A percentile compares a stretch with the other conserved stretches of the same genome.
Evolutionary conservation across 208 protist genomes (phyloP).

Genomic region (Crithidia fasciculata): DNA sequence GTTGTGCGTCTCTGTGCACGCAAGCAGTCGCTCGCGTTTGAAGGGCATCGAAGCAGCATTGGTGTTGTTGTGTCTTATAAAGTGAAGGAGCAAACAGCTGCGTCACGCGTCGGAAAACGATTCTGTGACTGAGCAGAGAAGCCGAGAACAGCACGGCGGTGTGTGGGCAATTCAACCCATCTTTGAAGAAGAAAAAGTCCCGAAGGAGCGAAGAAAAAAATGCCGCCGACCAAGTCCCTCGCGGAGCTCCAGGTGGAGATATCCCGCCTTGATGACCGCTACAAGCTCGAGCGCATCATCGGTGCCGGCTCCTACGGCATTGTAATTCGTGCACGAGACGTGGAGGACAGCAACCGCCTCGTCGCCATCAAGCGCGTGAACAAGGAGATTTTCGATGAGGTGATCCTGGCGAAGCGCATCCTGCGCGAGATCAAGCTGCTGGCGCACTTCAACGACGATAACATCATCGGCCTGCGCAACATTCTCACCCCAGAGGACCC

Average conservation of each 20-base stretch:
- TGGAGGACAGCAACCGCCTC: slow-evolving; percentile 61
- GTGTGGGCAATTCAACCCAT: too few relatives aligned
- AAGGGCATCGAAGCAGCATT: too few relatives aligned
- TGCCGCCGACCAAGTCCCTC: slow-evolving; percentile 50
- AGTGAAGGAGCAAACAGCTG: too few relatives aligned
- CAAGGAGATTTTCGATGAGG: slow-evolving; percentile 95
- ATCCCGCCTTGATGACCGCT: slow-evolving; percentile 78
- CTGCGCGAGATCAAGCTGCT: slow-evolving; percentile 96
- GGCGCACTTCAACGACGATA: slow-evolving; percentile 89
- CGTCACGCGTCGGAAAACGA: too few relatives aligned
- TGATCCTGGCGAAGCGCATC: slow-evolving; percentile 92
- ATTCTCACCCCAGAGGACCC: slow-evolving; percentile 78
- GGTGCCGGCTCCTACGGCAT: slow-evolving; percentile 92
- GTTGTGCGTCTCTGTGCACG: too few relatives aligned
- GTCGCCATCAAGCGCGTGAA: slow-evolving; percentile 96
- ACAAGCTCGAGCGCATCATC: slow-evolving; percentile 90
- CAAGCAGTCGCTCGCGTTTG: too few relatives aligned
- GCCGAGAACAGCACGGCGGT: too few relatives aligned
- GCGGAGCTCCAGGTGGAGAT: slow-evolving; percentile 86
- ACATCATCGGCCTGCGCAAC: slow-evolving; percentile 90
- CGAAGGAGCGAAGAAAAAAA: slow-evolving; percentile 11
- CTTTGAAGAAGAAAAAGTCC: not conserved
- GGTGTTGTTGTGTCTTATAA: too few relatives aligned
- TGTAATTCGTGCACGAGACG: slow-evolving; percentile 86
- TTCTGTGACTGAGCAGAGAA: too few relatives aligned